Percentiles rank a stretch among this genome's conserved stretches.
Conservation (phyloP, 1,284 basidiomycete species). For the Leucoagaricus sp. region DNA sequence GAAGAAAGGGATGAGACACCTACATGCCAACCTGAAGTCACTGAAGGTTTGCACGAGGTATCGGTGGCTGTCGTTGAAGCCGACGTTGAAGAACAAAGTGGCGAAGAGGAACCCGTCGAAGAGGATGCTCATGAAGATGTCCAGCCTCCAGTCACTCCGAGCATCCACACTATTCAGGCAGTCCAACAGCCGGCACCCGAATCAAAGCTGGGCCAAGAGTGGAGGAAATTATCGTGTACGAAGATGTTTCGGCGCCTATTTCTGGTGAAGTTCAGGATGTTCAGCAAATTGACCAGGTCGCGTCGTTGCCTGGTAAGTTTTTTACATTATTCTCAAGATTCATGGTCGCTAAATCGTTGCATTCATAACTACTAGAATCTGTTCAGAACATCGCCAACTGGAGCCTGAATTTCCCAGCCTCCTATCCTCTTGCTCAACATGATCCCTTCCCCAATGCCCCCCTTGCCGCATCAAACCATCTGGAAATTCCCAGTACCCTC, state of each 20-base stretch:
- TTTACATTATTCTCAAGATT: too few species aligned
- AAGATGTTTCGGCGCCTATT: neutral
- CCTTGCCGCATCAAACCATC: neutral
- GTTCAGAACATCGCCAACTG: slow-evolving; percentile 33
- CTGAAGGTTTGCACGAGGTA: neutral
- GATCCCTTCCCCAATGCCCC: neutral
- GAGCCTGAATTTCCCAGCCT: slow-evolving; percentile 24
- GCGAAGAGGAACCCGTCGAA: neutral
- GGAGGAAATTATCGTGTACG: neutral
- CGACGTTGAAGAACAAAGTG: neutral
- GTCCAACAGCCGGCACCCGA: too few species aligned
- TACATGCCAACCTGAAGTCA: too few species aligned
- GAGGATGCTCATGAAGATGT: neutral
- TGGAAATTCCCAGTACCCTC: neutral
- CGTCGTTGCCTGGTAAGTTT: too few species aligned
- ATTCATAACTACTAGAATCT: neutral
- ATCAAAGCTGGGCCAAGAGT: neutral
- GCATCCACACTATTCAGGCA: too few species aligned
- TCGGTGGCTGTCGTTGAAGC: too few species aligned
- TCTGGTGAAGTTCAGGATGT: neutral
- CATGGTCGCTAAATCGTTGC: too few species aligned
- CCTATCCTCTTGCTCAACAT: neutral
- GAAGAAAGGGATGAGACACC: too few species aligned
- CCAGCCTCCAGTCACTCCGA: neutral
- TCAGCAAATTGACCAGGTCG: too few species aligned